Evolutionary conservation across 1,139 yeast species (phyloP), one percentile per base, ranked within the genome.

Genomic region (Geotrichum phurueaensis): DNA sequence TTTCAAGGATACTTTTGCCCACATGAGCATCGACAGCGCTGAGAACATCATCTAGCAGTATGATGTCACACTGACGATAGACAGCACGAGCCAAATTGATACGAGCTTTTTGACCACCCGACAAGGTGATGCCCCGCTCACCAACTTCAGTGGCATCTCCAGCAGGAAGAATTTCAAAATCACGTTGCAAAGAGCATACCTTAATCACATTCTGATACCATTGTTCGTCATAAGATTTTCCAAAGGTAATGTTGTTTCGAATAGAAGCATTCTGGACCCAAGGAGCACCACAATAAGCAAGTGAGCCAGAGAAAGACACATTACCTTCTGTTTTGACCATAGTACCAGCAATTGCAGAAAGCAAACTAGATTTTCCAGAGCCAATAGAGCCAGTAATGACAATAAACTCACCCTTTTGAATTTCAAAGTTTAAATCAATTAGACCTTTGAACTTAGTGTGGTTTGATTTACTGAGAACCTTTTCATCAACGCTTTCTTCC

Each of bases 101-200:
- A 69, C 96, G 80, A 0, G 96, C 95, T 75, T 90, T 91, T 72
- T 91, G 97, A 51, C 97, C 97, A 62, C 97, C 97, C 2, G 96
- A 88, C 53, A 91, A 75, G 0, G 95, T 90, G 65, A 91, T 88
- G 65, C 97, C 97, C 67, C 96, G 82, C 73, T 91, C 97, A 64
- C 97, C 97, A 63, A 91, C 87, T 73, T 90, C 96, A 1, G 96
- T 89, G 56, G 73, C 71, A 70, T 91, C 97, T 60, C 96, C 94
- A 51, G 87, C 94, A 2, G 92, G 89, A 57, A 90, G 76, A 54
- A 80, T 78, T 25, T 83, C 84, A 63, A 90, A 77, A 74, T 90
- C 97, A 54, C 84, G 81, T 51, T 78, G 77, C 62, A 89, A 78
- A 1, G 89, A 82, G 72, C 96, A 89, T 1, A 84, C 85, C 50